Percentiles rank a stretch among this genome's conserved stretches.
These are phyloP conservation scores for Priceomyces haplophilus DNA, from an alignment of 805 yeast genomes.

Conservation along the genomic window DNA sequence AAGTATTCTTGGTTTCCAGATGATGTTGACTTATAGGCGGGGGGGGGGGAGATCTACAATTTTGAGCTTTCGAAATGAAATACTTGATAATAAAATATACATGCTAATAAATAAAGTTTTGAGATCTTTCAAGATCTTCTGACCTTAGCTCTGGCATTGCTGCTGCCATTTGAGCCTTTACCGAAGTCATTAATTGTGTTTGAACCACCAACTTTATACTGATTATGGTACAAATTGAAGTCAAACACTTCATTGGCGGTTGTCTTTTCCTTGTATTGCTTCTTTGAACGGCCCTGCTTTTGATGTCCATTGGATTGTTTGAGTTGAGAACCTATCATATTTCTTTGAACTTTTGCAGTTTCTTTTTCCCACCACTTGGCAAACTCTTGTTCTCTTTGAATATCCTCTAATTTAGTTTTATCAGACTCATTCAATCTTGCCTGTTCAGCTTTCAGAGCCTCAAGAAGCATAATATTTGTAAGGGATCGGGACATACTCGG, in stretches of 20 bases:
- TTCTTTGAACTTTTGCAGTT: conserved; percentile 57
- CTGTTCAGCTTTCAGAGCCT: conserved; percentile 38
- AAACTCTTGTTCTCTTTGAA: conserved; percentile 79
- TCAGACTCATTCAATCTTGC: conserved; percentile 25
- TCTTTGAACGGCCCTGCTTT: not conserved
- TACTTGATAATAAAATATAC: not conserved
- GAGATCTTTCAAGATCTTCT: not conserved
- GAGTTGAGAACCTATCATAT: conserved; percentile 14
- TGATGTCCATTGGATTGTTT: not conserved
- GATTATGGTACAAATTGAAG: not conserved
- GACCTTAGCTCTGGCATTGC: conserved; percentile 1
- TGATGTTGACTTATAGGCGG: conserved; percentile 26
- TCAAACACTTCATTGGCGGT: not conserved
- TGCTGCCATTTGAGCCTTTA: not conserved
- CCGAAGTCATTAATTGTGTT: not conserved
- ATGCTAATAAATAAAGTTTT: not conserved
- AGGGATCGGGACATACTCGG: conserved; percentile 1
- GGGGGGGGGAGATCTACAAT: not conserved
- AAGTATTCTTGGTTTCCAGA: conserved; percentile 72
- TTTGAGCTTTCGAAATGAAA: not conserved
- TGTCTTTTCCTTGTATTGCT: not conserved
- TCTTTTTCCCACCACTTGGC: conserved; percentile 88
- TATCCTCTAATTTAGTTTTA: conserved; percentile 57
- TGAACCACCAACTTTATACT: not conserved
- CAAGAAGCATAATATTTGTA: conserved; percentile 46